Base-by-base conservation (phyloP, 352 stramenopile genomes). In the Paralagenidium karlingii region DNA sequence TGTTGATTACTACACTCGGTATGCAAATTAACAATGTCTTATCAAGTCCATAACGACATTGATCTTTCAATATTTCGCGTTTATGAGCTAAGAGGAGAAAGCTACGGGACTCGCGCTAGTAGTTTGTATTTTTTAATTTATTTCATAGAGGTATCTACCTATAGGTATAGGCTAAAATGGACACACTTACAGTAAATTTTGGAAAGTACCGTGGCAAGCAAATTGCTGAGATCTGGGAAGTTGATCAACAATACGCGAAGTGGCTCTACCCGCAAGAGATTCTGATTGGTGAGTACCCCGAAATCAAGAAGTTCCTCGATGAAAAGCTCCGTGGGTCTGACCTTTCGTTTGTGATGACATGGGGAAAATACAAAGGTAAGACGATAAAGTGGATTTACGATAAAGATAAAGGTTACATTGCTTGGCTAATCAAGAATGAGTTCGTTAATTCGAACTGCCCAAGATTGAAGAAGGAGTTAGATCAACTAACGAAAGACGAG, bases 381-480 rank as follows among this genome's bases (percentile, higher is more conserved):
- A 37, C 40, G 0, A 29, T 55, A 2, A 45, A 46, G 22, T 38
- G 47, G 30, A 49, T 49, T 28, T 41, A 45, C 30, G 27, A 15
- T 3, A 51, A 42, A n/a, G 29, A 55, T 43, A 11, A 32, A 0
- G 24, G 24, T 9, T 53, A 53, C 24, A 48, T 53, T 13, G 33
- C 34, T 33, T 51, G 24, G 22, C 30, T 53, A 27, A 28, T 19
- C 13, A 43, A 42, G 5, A 53, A 27, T 16, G n/a, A 43, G 43
- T 55, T 46, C n/a, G 47, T 55, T 11, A 44, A 38, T 45, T 37
- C 45, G 0, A 55, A 50, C 8, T 55, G 41, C 31, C 41, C 47
- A 34, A 50, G 43, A 34, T 38, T 55, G 11, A 16, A 49, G 12
- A 24, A 43, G 12, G 37, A 51, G 38, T 46, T 30, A 51, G 24